A percentile compares a stretch with the other conserved stretches of the same genome.
These are phyloP conservation scores for Cucumis cinereus DNA, from an alignment of 306 rosid species.

Conservation along the genomic window DNA sequence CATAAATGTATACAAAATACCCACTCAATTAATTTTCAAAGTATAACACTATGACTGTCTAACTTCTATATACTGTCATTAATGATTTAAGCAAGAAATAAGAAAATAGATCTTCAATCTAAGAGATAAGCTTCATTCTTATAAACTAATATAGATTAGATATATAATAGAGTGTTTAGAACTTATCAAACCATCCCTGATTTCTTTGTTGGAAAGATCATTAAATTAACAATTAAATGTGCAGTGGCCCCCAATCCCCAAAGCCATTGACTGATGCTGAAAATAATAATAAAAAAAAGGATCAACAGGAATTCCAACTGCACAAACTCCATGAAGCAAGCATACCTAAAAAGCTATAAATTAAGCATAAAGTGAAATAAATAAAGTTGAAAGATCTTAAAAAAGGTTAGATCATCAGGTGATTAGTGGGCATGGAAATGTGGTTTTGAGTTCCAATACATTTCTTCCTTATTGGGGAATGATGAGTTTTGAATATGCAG, in stretches of 20 bases:
- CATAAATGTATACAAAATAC: too few species aligned
- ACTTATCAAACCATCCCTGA: not conserved
- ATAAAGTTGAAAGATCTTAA: not conserved
- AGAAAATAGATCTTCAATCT: not conserved
- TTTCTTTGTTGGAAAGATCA: not conserved
- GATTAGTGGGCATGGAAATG: not conserved
- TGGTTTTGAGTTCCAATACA: not conserved
- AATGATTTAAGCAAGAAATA: not conserved
- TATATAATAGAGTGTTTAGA: not conserved
- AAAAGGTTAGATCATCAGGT: not conserved
- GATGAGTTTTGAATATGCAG: not conserved
- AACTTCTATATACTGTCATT: too few species aligned
- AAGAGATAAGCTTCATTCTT: not conserved
- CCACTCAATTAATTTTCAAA: not conserved
- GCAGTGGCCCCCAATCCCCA: not conserved
- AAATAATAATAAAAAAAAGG: not conserved
- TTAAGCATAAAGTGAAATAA: not conserved
- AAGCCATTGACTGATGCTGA: not conserved
- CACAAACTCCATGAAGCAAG: not conserved
- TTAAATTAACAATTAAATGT: not conserved
- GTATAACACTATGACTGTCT: not conserved
- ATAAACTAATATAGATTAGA: too few species aligned
- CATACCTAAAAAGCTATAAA: not conserved
- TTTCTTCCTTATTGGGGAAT: not conserved
- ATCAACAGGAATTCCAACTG: not conserved